Conservation (phyloP, 352 stramenopile genomes). For the Phytophthora kernoviae region DNA sequence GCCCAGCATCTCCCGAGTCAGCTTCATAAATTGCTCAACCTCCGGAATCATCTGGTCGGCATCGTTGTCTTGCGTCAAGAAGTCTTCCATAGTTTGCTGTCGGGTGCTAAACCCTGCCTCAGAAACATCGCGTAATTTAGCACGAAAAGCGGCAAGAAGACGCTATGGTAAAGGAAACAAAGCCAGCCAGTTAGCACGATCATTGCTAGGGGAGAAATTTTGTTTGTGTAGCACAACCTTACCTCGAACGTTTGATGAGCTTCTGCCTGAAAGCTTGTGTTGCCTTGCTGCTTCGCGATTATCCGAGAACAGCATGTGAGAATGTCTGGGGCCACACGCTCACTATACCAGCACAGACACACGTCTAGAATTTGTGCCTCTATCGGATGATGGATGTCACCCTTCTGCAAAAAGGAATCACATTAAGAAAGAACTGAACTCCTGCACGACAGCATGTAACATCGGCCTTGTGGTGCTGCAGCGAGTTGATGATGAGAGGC, state of each 20-base stretch:
- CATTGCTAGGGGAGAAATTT: too few relatives aligned
- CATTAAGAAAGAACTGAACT: constrained; percentile 60
- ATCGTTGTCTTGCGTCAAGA: constrained; percentile 38
- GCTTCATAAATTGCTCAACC: constrained; percentile 57
- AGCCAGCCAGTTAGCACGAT: neutral
- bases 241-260: constrained; percentile 38
- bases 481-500: constrained; percentile 42
- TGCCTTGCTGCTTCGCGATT: constrained; percentile 41
- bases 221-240: constrained; percentile 7
- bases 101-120: constrained; percentile 11
- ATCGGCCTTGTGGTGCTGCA: constrained; percentile 34
- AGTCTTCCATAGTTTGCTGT: constrained; percentile 37
- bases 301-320: constrained; percentile 49
- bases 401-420: constrained; percentile 32
- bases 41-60: constrained; percentile 48
- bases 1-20: constrained; percentile 45
- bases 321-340: constrained; percentile 46
- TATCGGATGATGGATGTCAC: constrained; percentile 18
- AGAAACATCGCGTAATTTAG: constrained; percentile 49
- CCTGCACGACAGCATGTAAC: constrained; percentile 35
- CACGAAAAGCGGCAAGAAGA: constrained; percentile 41
- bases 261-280: constrained; percentile 27
- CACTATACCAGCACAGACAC: constrained; percentile 48
- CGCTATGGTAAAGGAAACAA: constrained; percentile 20
- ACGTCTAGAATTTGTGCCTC: constrained; percentile 49